Evolutionary conservation across 345 rosid genomes (phyloP).

Genomic region (Durio zibethinus): DNA sequence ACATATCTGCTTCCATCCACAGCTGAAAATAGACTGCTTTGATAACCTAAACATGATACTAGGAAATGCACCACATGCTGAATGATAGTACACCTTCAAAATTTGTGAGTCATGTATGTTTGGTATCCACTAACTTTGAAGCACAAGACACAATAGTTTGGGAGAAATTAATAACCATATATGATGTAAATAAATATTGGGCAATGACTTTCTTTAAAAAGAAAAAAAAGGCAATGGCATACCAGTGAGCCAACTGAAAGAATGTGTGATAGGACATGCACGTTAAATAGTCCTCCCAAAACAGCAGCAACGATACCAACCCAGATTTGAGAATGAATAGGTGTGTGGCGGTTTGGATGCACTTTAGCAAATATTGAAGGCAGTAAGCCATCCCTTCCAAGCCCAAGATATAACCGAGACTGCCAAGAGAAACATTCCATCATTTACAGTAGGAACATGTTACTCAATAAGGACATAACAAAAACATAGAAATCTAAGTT

Average conservation of each 20-base stretch:
- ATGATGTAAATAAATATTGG: neutral
- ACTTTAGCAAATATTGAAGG: constrained; percentile 85
- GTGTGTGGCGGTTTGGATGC: constrained; percentile 76
- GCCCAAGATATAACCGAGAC: constrained; percentile 92
- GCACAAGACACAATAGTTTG: neutral
- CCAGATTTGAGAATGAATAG: constrained; percentile 92
- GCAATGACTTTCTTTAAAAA: neutral
- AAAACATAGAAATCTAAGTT: constrained; percentile 6
- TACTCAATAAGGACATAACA: constrained; percentile 10
- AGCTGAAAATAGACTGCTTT: neutral
- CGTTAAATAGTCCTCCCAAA: constrained; percentile 78
- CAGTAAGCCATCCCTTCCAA: constrained; percentile 93
- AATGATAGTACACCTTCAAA: neutral
- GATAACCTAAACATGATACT: neutral
- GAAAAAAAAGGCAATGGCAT: constrained; percentile 19
- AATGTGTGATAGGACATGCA: constrained; percentile 80
- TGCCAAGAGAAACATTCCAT: constrained; percentile 39
- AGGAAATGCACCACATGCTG: neutral
- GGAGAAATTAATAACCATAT: neutral
- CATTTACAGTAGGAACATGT: constrained; percentile 10
- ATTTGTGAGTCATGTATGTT: neutral
- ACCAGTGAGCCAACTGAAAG: constrained; percentile 97
- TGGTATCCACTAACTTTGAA: neutral
- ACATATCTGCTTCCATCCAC: neutral
- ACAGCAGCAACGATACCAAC: constrained; percentile 79